Evolutionary conservation across 257 asterid genomes (phyloP).

Genomic region (Solanum neorickii): DNA sequence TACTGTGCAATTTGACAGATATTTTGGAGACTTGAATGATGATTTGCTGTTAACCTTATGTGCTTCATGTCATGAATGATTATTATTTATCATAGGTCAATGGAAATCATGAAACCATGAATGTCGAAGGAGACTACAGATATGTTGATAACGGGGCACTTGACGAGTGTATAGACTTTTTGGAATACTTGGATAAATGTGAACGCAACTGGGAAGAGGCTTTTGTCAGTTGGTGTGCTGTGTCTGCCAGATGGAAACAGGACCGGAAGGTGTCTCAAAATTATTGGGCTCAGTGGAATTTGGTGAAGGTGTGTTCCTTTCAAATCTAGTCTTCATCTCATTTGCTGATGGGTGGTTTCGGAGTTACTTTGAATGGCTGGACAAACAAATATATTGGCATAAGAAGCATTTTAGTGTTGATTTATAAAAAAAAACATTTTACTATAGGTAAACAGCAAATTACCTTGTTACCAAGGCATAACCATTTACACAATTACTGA

Average conservation of each 20-base stretch:
- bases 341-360: neutral
- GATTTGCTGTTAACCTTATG: neutral
- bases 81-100: constrained; percentile 44
- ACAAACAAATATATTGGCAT: neutral
- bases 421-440: neutral
- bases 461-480: neutral
- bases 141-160: constrained; percentile 73
- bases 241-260: constrained; percentile 46
- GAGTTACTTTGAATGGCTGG: neutral
- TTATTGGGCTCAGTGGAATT: constrained; percentile 67
- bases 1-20: neutral
- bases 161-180: constrained; percentile 70
- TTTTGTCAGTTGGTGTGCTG: constrained; percentile 59
- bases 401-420: neutral
- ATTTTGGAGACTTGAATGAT: neutral
- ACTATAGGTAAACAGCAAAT: neutral
- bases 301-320: constrained; percentile 66
- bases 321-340: neutral
- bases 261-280: constrained; percentile 34
- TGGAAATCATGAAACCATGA: constrained; percentile 98
- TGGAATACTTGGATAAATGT: constrained; percentile 65
- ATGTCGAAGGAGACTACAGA: constrained; percentile 88
- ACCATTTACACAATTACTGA: neutral
- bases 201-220: constrained; percentile 84
- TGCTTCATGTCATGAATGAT: neutral